Percentiles rank a stretch among this genome's conserved stretches.
Conservation (phyloP, 2,329 filamentous ascomycete genomes). For the Stagonosporopsis rhizophila region DNA sequence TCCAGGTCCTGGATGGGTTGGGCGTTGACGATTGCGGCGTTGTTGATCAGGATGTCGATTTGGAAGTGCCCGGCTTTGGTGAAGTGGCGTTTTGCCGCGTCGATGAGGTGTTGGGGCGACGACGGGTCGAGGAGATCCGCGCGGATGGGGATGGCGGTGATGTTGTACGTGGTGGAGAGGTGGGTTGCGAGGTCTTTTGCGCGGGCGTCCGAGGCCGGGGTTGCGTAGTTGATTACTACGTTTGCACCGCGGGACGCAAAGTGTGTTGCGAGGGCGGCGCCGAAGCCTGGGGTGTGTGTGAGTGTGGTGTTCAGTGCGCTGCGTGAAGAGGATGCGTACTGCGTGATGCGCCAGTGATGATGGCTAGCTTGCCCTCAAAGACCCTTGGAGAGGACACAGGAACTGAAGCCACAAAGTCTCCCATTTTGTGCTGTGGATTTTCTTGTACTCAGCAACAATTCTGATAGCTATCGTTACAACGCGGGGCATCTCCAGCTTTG, state of each 20-base stretch:
- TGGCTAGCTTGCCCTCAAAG: constrained; percentile 73
- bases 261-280: constrained; percentile 67
- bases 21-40: constrained; percentile 49
- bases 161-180: constrained; percentile 61
- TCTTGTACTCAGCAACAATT: background rate
- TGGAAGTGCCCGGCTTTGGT: constrained; percentile 59
- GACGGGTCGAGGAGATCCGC: constrained; percentile 69
- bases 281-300: constrained; percentile 65
- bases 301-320: too few species aligned
- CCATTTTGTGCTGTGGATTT: background rate
- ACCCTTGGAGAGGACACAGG: constrained; percentile 21
- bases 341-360: constrained; percentile 78
- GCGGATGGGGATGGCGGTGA: constrained; percentile 67
- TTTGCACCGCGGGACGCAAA: constrained; percentile 72
- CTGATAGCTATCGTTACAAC: background rate
- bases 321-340: constrained; percentile 60
- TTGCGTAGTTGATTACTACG: constrained; percentile 73
- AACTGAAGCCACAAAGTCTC: background rate
- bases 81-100: constrained; percentile 63
- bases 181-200: constrained; percentile 59
- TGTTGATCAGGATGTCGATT: constrained; percentile 84
- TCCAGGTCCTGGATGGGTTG: constrained; percentile 23
- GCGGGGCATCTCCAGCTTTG: constrained; percentile 15
- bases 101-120: constrained; percentile 65
- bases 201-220: constrained; percentile 59